Evolutionary conservation across 164 flowering plant species (phyloP), one percentile per base, ranked within the genome.

Genomic region (Berberis thunbergii): DNA sequence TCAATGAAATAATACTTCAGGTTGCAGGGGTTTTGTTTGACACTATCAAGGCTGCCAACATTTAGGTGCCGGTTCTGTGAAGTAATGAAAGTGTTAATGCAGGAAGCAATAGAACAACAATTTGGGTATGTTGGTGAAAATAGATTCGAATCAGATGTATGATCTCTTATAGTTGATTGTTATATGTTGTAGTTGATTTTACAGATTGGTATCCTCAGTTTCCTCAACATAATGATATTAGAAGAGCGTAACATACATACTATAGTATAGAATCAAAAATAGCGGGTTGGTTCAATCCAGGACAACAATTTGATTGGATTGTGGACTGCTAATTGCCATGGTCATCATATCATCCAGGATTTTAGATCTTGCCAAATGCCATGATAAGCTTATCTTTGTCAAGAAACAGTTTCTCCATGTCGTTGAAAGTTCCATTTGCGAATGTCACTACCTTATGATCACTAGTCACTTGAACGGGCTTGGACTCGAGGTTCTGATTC

Each of bases 11-110:
- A 26, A 26, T 45, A 2, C 44, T 55, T 49, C 68, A 74, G 80
- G 72, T 50, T 77, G 45, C 80, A 72, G 6, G 80, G 80, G 43
- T 77, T 74, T 62, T 69, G 72, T 61, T 64, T 74, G 61, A 72
- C 74, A 1, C 56, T 77, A 13, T 77, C 78, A 45, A 74, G 76
- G 63, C 63, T 77, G 59, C 80, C 80, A 62, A 74, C 80, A 41
- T 77, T 75, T 54, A 61, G 76, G 38, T 74, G 80, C 1, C 60
- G 72, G 45, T 70, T 69, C 64, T 45, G 41, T 55, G 68, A 64
- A 68, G 69, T 74, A 13, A 64, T 71, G 4, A 65, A 65, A 60
- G 66, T 58, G 45, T 67, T 77, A 60, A 59, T 62, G 39, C 64
- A 64, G 67, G 72, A 73, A 69, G 76, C 54, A 42, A 62, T 11